A percentile compares a stretch with the other conserved stretches of the same genome.
Conservation (phyloP, 768 basidiomycete species). For the Xanthoconium stramineum region DNA sequence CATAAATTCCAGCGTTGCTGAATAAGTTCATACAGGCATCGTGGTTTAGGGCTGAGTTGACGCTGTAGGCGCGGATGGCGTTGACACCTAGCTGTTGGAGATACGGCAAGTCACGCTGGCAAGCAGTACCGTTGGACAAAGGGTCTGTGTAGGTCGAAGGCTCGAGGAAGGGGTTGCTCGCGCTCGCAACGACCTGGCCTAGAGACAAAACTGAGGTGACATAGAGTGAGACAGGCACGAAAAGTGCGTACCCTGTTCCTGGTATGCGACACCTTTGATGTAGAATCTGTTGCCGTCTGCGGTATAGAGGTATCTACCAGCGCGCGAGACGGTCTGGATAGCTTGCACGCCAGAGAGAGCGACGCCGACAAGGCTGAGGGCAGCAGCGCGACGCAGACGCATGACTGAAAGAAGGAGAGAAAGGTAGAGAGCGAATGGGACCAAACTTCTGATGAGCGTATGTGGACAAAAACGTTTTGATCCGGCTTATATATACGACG, state of each 20-base stretch:
- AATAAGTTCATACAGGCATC: slow-evolving; percentile 82
- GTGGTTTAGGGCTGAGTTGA: slow-evolving; percentile 79
- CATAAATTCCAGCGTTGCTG: slow-evolving; percentile 79
- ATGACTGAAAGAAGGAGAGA: slow-evolving; percentile 20
- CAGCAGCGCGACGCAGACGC: slow-evolving; percentile 22
- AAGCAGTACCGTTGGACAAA: slow-evolving; percentile 61
- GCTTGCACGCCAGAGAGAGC: slow-evolving; percentile 57
- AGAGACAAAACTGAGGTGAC: neutral
- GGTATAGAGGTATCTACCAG: slow-evolving; percentile 79
- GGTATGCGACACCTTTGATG: slow-evolving; percentile 86
- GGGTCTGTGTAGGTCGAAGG: slow-evolving; percentile 81
- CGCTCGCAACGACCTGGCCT: slow-evolving; percentile 40
- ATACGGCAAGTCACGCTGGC: slow-evolving; percentile 76
- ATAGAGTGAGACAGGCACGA: neutral
- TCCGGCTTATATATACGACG: neutral
- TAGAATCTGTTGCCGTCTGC: slow-evolving; percentile 76
- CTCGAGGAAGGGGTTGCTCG: slow-evolving; percentile 62
- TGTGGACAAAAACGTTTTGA: neutral
- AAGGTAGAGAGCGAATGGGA: slow-evolving; percentile 5
- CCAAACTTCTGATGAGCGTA: neutral
- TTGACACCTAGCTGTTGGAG: slow-evolving; percentile 78
- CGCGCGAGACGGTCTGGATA: slow-evolving; percentile 62
- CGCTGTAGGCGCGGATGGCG: slow-evolving; percentile 81
- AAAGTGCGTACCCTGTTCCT: slow-evolving; percentile 61
- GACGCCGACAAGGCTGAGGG: slow-evolving; percentile 38